These are phyloP conservation scores for Blastobotrys mokoenaii DNA, from an alignment of 805 yeast genomes.

Conservation along the genomic window DNA sequence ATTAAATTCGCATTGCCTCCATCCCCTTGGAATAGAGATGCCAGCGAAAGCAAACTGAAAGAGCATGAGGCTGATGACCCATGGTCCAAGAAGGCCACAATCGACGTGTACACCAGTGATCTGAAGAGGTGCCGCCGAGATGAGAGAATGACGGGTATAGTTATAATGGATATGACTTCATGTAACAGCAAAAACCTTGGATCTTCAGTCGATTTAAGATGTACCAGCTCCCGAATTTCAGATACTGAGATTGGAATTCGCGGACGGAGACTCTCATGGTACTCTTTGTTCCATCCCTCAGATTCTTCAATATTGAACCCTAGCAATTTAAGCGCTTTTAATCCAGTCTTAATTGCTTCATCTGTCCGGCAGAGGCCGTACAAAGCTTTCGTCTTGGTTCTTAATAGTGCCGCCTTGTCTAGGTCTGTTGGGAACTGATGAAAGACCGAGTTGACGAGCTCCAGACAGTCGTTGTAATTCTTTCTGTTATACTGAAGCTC, in stretches of 20 bases:
- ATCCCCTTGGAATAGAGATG: constrained; percentile 25
- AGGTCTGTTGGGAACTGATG: constrained; percentile 25
- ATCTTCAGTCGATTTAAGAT: constrained; percentile 21
- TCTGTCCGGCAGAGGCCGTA: constrained; percentile 25
- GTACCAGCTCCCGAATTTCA: constrained; percentile 31
- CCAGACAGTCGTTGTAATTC: constrained; percentile 31
- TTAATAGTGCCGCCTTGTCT: constrained; percentile 27
- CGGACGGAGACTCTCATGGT: constrained; percentile 20
- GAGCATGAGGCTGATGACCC: constrained; percentile 37
- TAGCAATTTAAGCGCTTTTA: constrained; percentile 30
- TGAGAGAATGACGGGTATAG: constrained; percentile 29
- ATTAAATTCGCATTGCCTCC: constrained; percentile 28
- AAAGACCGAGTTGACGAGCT: constrained; percentile 29
- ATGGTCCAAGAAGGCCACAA: constrained; percentile 30
- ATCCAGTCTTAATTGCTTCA: constrained; percentile 32
- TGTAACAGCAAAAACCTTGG: constrained; percentile 29
- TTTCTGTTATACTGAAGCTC: constrained; percentile 23
- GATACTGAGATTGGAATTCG: constrained; percentile 34
- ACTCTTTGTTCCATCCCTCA: constrained; percentile 21
- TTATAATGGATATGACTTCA: constrained; percentile 35
- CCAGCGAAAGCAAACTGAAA: constrained; percentile 33
- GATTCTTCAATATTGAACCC: constrained; percentile 31
- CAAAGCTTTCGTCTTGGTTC: constrained; percentile 33
- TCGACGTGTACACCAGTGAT: constrained; percentile 29
- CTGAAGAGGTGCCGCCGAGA: constrained; percentile 26